Evolutionary conservation across 2,329 filamentous ascomycete genomes (phyloP).

Genomic region (Aureobasidium mangrovei): DNA sequence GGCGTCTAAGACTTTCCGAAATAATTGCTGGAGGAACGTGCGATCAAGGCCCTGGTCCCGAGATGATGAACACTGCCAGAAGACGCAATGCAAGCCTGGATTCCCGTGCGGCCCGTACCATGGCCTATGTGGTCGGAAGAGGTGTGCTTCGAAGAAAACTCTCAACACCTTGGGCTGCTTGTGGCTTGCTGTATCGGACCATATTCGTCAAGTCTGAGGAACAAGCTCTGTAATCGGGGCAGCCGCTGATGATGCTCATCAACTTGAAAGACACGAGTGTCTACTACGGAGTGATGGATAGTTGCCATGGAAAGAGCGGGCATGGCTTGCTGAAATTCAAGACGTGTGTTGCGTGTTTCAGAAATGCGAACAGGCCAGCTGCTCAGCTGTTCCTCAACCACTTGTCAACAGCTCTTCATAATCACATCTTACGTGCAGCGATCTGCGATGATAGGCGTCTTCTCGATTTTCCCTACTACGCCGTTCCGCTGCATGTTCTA

Average conservation of each 20-base stretch:
- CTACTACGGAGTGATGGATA: background rate
- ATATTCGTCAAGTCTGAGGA: background rate
- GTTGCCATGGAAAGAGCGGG: background rate
- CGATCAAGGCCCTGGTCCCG: conserved; percentile 9
- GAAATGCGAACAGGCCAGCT: conserved; percentile 7
- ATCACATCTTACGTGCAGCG: background rate
- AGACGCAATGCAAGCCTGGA: conserved; percentile 8
- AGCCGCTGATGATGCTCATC: background rate
- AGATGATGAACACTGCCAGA: background rate
- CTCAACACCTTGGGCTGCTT: background rate
- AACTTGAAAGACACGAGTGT: background rate
- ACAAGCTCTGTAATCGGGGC: background rate
- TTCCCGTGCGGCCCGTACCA: conserved; percentile 10
- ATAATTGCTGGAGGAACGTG: conserved; percentile 10
- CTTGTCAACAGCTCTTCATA: background rate
- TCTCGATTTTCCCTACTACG: no score
- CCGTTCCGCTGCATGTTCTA: no score
- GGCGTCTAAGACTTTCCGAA: conserved; percentile 7
- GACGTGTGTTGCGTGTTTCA: conserved; percentile 12
- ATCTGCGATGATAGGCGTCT: background rate
- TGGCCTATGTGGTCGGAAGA: background rate
- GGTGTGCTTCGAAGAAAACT: background rate
- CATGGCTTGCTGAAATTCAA: background rate
- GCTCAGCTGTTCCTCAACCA: background rate
- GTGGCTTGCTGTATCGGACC: background rate